These are phyloP conservation scores for Rhytidhysteron rufulum DNA, from an alignment of 2,329 filamentous ascomycete species.

Conservation along the genomic window DNA sequence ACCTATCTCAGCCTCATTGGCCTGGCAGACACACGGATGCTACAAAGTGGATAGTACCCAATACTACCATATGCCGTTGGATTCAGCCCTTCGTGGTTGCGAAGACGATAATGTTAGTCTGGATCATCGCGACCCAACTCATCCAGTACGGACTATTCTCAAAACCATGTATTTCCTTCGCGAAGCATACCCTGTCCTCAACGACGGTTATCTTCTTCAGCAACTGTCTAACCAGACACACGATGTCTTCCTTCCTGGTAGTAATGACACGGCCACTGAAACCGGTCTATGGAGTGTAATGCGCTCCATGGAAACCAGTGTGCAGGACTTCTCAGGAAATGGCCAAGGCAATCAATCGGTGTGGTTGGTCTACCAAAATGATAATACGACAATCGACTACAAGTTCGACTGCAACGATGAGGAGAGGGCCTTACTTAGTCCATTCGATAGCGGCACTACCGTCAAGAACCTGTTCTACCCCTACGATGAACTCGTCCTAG, in stretches of 20 bases:
- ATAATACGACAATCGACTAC: conserved; percentile 47
- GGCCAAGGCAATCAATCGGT: conserved; percentile 43
- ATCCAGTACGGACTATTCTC: conserved; percentile 57
- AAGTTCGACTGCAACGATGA: conserved; percentile 52
- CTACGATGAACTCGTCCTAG: conserved; percentile 51
- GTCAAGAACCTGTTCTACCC: conserved; percentile 63
- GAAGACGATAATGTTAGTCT: conserved; percentile 52
- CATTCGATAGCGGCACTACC: conserved; percentile 51
- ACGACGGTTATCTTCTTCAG: conserved; percentile 54
- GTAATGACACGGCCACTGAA: conserved; percentile 8
- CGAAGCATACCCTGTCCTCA: conserved; percentile 51
- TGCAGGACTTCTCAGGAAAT: conserved; percentile 48
- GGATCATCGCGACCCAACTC: conserved; percentile 59
- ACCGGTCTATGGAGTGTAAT: conserved; percentile 53
- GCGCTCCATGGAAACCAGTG: conserved; percentile 45
- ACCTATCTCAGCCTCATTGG: conserved; percentile 56
- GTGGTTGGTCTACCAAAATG: conserved; percentile 51
- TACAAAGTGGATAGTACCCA: conserved; percentile 54
- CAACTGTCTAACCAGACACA: conserved; percentile 55
- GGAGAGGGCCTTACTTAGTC: conserved; percentile 49
- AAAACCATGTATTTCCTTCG: conserved; percentile 60
- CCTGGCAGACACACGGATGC: conserved; percentile 62
- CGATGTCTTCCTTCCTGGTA: conserved; percentile 8
- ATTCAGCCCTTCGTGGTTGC: conserved; percentile 51
- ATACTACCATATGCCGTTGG: conserved; percentile 55